Conservation (phyloP, 257 asterid species). For the Gardenia jasminoides region DNA sequence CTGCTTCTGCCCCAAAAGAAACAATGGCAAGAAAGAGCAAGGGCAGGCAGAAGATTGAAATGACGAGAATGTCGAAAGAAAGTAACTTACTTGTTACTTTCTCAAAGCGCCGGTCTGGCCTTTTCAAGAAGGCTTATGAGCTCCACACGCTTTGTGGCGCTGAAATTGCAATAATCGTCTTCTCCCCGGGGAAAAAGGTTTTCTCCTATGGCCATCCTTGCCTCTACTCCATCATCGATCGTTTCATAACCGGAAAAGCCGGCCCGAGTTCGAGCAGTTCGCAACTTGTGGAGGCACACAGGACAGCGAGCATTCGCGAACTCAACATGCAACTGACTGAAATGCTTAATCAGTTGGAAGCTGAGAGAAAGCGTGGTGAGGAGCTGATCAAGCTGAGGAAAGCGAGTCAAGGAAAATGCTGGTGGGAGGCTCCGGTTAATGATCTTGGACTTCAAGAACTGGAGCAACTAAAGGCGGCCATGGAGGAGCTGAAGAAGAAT, state of each 20-base stretch:
- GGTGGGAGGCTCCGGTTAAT: slow-evolving; percentile 46
- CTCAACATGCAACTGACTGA: slow-evolving; percentile 38
- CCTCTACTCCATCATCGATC: slow-evolving; percentile 33
- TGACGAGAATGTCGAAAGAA: slow-evolving; percentile 45
- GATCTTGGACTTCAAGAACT: slow-evolving; percentile 31
- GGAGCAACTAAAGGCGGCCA: slow-evolving; percentile 37
- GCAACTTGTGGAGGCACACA: slow-evolving; percentile 47
- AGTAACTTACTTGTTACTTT: slow-evolving; percentile 46
- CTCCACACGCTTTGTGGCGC: slow-evolving; percentile 39
- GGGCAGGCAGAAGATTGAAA: slow-evolving; percentile 46
- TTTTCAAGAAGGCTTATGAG: slow-evolving; percentile 45
- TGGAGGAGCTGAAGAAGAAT: slow-evolving; percentile 41
- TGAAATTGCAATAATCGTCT: slow-evolving; percentile 37
- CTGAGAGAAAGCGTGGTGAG: slow-evolving; percentile 29
- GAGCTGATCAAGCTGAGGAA: slow-evolving; percentile 28
- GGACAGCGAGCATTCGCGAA: slow-evolving; percentile 35
- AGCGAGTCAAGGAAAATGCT: slow-evolving; percentile 23
- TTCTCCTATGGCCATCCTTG: slow-evolving; percentile 47
- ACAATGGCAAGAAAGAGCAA: slow-evolving; percentile 34
- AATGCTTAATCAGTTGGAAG: slow-evolving; percentile 28
- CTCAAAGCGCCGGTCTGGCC: slow-evolving; percentile 49
- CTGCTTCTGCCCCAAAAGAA: not conserved
- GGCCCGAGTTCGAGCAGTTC: slow-evolving; percentile 8
- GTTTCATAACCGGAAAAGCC: slow-evolving; percentile 26
- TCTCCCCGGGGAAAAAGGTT: slow-evolving; percentile 40